Base-by-base conservation (phyloP, 768 basidiomycete species). In the Pleurotus platypus region DNA sequence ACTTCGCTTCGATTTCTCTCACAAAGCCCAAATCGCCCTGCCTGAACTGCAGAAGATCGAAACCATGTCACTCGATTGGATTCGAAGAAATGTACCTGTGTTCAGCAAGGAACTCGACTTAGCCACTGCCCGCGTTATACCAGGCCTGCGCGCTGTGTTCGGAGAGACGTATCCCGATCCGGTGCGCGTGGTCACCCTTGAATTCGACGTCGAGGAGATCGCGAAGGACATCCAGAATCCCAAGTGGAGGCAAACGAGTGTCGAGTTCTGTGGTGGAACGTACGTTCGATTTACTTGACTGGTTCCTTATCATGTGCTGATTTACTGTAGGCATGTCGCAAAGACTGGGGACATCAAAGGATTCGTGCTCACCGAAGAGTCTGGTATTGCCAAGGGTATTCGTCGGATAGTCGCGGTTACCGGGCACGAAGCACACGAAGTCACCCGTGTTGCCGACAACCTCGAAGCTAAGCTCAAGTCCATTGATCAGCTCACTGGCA, bases 241-340 rank as follows among this genome's bases (percentile, higher is more conserved):
- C 3, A 92, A 89, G 72, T 99, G 97, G 97, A 77, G 90, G 47
- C 75, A 72, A 26, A 97, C 96, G 9, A 94, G 91, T 69, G 84
- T 97, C 60, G 97, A 99, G 73, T 96, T 99, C 69, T 99, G 97
- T 69, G 97, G 97, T 72, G 97, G 97, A 71, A 99, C 97, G 85
- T 94, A 64, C 70, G 92, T 83, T 27, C 39, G n/a, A 6, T 42
- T 43, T 4, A n/a, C 20, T 30, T 22, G 24, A 22, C 24, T 1
- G 30, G 30, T 39, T 27, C 48, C 26, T 46, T 4, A 16, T 24
- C 8, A 51, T 58, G 35, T 57, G 7, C 20, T 16, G 16, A 7
- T 42, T 45, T 35, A 57, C 58, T 46, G 35, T 55, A 94, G 92
- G 1, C 97, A 99, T 68, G 97, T 99, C 55, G 82, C 85, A n/a